Percentiles rank a stretch among this genome's conserved stretches.
Evolutionary conservation across 75 land plant genomes (phyloP).

Genomic region (Adiantum capillusveneris): DNA sequence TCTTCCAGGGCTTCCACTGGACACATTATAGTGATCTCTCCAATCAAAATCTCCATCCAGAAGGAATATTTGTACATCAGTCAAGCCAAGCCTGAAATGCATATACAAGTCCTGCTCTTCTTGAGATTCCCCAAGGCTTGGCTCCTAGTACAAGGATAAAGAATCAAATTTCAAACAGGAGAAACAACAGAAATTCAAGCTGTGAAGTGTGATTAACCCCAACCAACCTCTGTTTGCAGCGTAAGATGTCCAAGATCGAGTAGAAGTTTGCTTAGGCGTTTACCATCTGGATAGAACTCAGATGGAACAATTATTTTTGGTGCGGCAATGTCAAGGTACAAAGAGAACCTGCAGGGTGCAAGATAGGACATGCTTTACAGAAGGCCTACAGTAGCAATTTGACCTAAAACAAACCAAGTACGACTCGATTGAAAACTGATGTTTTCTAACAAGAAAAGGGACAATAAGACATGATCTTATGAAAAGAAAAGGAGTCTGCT

Average conservation of each 20-base stretch:
- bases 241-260: constrained; percentile 86
- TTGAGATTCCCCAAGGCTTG: constrained; percentile 12
- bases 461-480: no score
- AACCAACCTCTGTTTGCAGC: constrained; percentile 56
- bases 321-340: constrained; percentile 95
- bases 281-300: constrained; percentile 69
- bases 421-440: no score
- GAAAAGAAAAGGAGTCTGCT: no score
- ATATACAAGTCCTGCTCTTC: constrained; percentile 66
- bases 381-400: no score
- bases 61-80: constrained; percentile 88
- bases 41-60: constrained; percentile 89
- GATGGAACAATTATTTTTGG: constrained; percentile 96
- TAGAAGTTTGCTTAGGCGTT: constrained; percentile 62
- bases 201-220: constrained; percentile 27
- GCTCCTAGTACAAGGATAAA: constrained; percentile 32
- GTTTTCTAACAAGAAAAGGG: no score
- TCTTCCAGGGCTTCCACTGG: constrained; percentile 11
- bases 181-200: no score
- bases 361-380: no score
- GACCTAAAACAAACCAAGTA: no score
- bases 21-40: constrained; percentile 28
- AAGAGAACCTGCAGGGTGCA: constrained; percentile 49
- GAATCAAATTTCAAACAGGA: no score
- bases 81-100: constrained; percentile 68